Percentiles rank a stretch among this genome's conserved stretches.
Evolutionary conservation across 2,329 filamentous ascomycete genomes (phyloP).

Genomic region (Helminthosporium solani): DNA sequence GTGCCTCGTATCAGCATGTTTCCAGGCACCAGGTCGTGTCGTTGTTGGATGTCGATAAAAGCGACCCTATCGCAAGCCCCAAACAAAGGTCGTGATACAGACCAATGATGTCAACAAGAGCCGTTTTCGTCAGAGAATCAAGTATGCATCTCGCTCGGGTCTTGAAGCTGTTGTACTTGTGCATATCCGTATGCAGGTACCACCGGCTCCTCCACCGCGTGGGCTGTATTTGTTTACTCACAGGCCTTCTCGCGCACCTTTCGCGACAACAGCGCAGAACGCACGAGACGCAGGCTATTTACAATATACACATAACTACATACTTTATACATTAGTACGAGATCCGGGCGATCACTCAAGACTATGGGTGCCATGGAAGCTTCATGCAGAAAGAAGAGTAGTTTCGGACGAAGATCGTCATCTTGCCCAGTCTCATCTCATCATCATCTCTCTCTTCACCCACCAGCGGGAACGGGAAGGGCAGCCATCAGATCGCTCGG

Average conservation of each 20-base stretch:
- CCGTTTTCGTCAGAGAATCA: too few relatives aligned
- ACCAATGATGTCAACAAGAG: too few relatives aligned
- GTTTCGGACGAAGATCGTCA: conserved; percentile 8
- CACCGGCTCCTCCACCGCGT: conserved; percentile 4
- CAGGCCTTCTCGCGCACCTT: conserved; percentile 9
- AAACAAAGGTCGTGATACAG: too few relatives aligned
- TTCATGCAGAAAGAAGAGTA: neutral
- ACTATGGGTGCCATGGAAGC: neutral
- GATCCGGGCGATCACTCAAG: neutral
- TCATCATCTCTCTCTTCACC: neutral
- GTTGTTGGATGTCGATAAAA: neutral
- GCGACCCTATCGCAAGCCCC: too few relatives aligned
- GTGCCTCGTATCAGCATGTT: neutral
- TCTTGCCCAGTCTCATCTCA: conserved; percentile 1
- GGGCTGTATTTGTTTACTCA: conserved; percentile 8
- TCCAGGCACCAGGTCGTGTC: neutral
- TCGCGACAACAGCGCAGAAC: too few relatives aligned
- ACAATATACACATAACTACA: too few relatives aligned
- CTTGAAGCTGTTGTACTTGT: too few relatives aligned
- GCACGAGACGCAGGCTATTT: too few relatives aligned
- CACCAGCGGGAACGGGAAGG: conserved; percentile 6
- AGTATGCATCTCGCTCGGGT: too few relatives aligned
- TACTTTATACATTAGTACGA: too few relatives aligned
- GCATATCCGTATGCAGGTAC: too few relatives aligned
- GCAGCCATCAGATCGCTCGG: neutral